phyloP scores from a whole-genome alignment of 805 yeast genomes.

The Cyberlindnera misumaiensis region DNA sequence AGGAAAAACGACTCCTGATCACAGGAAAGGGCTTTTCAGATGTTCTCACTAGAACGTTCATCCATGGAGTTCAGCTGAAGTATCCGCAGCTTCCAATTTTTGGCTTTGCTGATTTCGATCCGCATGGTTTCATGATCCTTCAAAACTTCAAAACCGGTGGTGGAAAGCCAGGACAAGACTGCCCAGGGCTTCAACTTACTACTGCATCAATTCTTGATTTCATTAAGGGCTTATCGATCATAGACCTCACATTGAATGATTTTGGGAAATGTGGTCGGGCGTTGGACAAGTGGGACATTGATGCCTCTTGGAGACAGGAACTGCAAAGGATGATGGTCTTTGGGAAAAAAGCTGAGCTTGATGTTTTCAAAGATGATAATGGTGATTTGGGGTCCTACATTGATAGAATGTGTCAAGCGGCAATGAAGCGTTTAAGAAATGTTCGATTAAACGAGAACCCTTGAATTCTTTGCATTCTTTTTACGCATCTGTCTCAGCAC shows the following conservation, averaged over 20 bases:
- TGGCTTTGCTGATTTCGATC: slow-evolving; percentile 58
- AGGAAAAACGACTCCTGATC: slow-evolving; percentile 29
- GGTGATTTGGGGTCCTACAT: slow-evolving; percentile 4
- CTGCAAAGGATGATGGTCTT: slow-evolving; percentile 51
- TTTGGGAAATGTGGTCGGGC: slow-evolving; percentile 20
- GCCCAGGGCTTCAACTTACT: slow-evolving; percentile 13
- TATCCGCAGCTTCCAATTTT: slow-evolving; percentile 28
- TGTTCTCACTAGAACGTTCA: slow-evolving; percentile 40
- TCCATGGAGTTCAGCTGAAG: slow-evolving; percentile 23
- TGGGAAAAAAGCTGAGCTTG: slow-evolving; percentile 57
- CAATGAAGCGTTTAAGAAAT: neutral
- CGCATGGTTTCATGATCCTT: slow-evolving; percentile 58
- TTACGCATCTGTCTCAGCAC: slow-evolving; percentile 53
- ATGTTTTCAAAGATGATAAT: slow-evolving; percentile 22
- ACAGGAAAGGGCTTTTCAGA: slow-evolving; percentile 76
- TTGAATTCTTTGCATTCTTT: slow-evolving; percentile 23
- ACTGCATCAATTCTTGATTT: slow-evolving; percentile 17
- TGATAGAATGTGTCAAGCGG: slow-evolving; percentile 3
- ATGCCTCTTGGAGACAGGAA: slow-evolving; percentile 30
- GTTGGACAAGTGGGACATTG: slow-evolving; percentile 10
- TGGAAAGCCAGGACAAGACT: slow-evolving; percentile 3
- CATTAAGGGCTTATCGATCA: slow-evolving; percentile 7
- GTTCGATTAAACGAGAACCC: slow-evolving; percentile 13
- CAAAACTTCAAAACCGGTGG: slow-evolving; percentile 32
- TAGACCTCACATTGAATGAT: slow-evolving; percentile 24